These are phyloP conservation scores for Pseudocercospora ulei DNA, from an alignment of 2,329 filamentous ascomycete genomes.

Conservation along the genomic window DNA sequence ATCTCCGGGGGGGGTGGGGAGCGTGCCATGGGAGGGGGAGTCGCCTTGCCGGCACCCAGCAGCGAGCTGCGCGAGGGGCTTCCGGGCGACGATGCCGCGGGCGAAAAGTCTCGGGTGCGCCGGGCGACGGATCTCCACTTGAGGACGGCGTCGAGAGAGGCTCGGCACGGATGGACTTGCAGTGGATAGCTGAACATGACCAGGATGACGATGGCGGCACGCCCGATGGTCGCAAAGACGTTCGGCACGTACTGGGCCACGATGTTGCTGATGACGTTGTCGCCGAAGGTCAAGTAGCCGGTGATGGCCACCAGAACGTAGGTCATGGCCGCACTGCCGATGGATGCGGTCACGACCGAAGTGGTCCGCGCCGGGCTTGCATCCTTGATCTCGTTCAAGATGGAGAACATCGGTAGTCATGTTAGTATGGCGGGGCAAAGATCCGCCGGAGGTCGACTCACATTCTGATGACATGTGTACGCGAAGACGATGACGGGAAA, in stretches of 20 bases:
- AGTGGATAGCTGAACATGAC: slow-evolving; percentile 95
- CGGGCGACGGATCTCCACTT: slow-evolving; percentile 63
- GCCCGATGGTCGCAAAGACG: slow-evolving; percentile 78
- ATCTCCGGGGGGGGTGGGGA: slow-evolving; percentile 57
- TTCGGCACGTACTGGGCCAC: slow-evolving; percentile 78
- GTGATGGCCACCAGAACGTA: slow-evolving; percentile 91
- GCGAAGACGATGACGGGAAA: slow-evolving; percentile 95
- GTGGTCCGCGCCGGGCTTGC: slow-evolving; percentile 70
- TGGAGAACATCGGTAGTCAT: slow-evolving; percentile 77
- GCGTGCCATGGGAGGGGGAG: too few relatives aligned
- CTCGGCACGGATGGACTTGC: slow-evolving; percentile 89
- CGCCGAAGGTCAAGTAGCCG: slow-evolving; percentile 90
- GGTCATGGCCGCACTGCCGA: slow-evolving; percentile 74
- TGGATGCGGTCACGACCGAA: slow-evolving; percentile 69
- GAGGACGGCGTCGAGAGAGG: slow-evolving; percentile 87
- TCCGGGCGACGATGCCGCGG: slow-evolving; percentile 23
- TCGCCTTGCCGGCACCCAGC: slow-evolving; percentile 23
- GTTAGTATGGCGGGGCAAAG: slow-evolving; percentile 12
- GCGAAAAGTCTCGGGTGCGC: slow-evolving; percentile 25
- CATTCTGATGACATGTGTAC: slow-evolving; percentile 98
- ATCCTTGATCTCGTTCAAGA: slow-evolving; percentile 85
- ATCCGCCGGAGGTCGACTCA: slow-evolving; percentile 39
- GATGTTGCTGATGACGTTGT: slow-evolving; percentile 83
- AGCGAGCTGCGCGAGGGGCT: slow-evolving; percentile 29
- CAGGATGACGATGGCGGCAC: slow-evolving; percentile 87